Evolutionary conservation across 1,139 yeast species (phyloP).

Genomic region (Lodderomyces parapsilosis): DNA sequence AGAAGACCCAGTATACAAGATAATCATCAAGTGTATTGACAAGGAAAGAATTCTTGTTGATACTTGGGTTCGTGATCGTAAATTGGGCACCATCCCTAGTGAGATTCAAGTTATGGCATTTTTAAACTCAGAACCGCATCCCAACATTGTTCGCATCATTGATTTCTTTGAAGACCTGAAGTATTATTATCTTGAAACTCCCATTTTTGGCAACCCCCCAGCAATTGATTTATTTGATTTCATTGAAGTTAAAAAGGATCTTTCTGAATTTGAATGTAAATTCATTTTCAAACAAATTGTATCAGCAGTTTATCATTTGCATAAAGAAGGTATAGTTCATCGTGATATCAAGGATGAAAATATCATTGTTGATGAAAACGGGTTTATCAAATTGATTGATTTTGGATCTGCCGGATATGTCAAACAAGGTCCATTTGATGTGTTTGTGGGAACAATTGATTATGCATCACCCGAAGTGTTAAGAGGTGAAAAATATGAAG

Average conservation of each 20-base stretch:
- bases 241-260: constrained; percentile 78
- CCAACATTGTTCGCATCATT: constrained; percentile 76
- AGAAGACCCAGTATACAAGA: constrained; percentile 58
- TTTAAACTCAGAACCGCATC: constrained; percentile 74
- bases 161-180: constrained; percentile 92
- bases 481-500: constrained; percentile 83
- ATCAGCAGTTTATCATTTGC: constrained; percentile 77
- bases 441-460: constrained; percentile 94
- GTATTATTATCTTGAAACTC: constrained; percentile 86
- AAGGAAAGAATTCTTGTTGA: constrained; percentile 92
- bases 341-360: constrained; percentile 96
- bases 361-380: constrained; percentile 77
- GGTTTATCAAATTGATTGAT: constrained; percentile 81
- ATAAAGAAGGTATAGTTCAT: constrained; percentile 84
- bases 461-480: constrained; percentile 97
- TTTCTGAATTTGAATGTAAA: constrained; percentile 75
- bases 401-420: constrained; percentile 94
- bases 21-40: constrained; percentile 84
- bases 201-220: constrained; percentile 84
- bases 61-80: constrained; percentile 94
- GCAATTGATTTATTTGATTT: constrained; percentile 90
- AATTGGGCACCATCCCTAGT: constrained; percentile 88
- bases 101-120: constrained; percentile 92
- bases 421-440: constrained; percentile 91
- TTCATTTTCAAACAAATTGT: constrained; percentile 78